These are phyloP conservation scores for Candida incommunis DNA, from an alignment of 805 yeast species.

Conservation along the genomic window DNA sequence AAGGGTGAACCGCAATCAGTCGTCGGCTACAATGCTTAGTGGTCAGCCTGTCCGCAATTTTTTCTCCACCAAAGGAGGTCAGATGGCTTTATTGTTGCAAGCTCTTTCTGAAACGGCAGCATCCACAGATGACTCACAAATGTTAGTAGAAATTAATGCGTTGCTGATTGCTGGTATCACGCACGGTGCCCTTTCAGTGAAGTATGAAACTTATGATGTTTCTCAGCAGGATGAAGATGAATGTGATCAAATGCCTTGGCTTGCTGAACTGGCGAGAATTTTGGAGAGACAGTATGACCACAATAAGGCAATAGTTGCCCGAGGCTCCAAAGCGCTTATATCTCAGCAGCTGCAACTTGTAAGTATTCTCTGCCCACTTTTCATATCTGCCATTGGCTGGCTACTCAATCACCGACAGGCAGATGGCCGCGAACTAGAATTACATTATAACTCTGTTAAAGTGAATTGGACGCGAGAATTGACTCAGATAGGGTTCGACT, in stretches of 20 bases:
- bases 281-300: slow-evolving; percentile 13
- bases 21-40: slow-evolving; percentile 2
- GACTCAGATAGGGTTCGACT: slow-evolving; percentile 32
- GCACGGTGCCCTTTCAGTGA: slow-evolving; percentile 8
- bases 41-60: background rate
- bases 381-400: background rate
- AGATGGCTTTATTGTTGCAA: slow-evolving; percentile 5
- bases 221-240: slow-evolving; percentile 6
- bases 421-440: background rate
- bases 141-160: slow-evolving; percentile 8
- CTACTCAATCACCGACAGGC: background rate
- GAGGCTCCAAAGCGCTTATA: slow-evolving; percentile 6
- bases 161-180: slow-evolving; percentile 7
- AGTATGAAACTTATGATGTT: slow-evolving; percentile 4
- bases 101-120: background rate
- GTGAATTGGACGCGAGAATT: slow-evolving; percentile 46
- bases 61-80: background rate
- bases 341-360: slow-evolving; percentile 22
- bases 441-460: slow-evolving; percentile 12
- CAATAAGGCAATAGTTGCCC: slow-evolving; percentile 3
- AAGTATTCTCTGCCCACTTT: slow-evolving; percentile 25
- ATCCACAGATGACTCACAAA: background rate
- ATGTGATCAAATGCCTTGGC: slow-evolving; percentile 14
- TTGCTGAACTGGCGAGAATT: slow-evolving; percentile 9
- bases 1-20: slow-evolving; percentile 1